Conservation (phyloP, 2,329 filamentous ascomycete species). For the Botryotinia globosa region DNA sequence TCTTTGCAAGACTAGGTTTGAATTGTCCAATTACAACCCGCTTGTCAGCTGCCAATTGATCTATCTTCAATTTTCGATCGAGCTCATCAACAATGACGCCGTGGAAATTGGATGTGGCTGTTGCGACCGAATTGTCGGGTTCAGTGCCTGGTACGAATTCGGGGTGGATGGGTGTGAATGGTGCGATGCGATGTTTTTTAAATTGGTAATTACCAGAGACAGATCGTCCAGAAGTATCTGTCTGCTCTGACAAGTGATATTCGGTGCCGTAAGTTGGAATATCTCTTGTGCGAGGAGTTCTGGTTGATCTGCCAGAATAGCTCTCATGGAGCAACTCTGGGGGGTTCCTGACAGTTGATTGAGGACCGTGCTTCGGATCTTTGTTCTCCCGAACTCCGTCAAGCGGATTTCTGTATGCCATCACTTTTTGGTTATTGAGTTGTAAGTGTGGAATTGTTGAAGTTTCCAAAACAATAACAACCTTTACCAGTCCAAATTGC, state of each 20-base stretch:
- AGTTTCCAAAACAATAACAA: slow-evolving; percentile 1
- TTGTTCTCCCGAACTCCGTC: not conserved
- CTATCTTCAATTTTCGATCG: not conserved
- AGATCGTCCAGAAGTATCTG: not conserved
- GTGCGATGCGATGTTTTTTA: not conserved
- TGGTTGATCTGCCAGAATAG: not conserved
- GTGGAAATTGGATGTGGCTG: not conserved
- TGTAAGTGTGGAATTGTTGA: not conserved
- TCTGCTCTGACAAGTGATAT: not conserved
- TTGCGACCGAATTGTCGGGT: not conserved
- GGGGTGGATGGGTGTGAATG: not conserved
- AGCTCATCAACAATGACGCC: not conserved
- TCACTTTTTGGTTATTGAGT: not conserved
- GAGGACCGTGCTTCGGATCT: not conserved
- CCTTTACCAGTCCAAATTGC: not conserved
- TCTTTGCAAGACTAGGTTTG: not conserved
- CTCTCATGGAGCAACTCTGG: not conserved
- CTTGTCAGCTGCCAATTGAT: not conserved
- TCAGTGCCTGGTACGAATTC: not conserved
- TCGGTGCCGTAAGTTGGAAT: not conserved
- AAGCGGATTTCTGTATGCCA: not conserved
- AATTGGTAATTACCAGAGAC: not conserved
- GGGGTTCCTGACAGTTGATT: not conserved
- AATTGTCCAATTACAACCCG: not conserved
- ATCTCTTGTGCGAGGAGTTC: not conserved